These are phyloP conservation scores for Salix brachista DNA, from an alignment of 345 rosid species.

Conservation along the genomic window DNA sequence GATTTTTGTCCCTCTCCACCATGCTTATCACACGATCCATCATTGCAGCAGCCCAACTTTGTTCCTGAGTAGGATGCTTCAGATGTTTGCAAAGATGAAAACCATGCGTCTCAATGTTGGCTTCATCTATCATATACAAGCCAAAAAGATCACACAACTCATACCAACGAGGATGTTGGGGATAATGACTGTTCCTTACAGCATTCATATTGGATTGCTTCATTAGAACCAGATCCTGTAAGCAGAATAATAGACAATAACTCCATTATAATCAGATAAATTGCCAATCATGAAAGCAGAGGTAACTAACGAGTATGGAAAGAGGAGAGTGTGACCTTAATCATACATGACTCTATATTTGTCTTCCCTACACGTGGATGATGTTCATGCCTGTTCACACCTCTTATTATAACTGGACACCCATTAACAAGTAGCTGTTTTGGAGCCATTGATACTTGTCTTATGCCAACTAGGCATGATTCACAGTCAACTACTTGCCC, in stretches of 20 bases:
- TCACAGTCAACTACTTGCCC: slow-evolving; percentile 83
- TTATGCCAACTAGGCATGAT: slow-evolving; percentile 82
- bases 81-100: slow-evolving; percentile 65
- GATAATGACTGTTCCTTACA: slow-evolving; percentile 98
- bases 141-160: slow-evolving; percentile 94
- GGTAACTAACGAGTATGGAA: slow-evolving; percentile 8
- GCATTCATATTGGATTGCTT: slow-evolving; percentile 91
- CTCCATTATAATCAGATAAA: not conserved
- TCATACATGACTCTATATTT: slow-evolving; percentile 93
- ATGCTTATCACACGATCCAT: slow-evolving; percentile 92
- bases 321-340: slow-evolving; percentile 53
- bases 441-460: slow-evolving; percentile 77
- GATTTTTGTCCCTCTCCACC: slow-evolving; percentile 98
- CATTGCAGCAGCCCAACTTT: slow-evolving; percentile 92
- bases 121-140: slow-evolving; percentile 98
- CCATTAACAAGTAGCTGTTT: slow-evolving; percentile 93
- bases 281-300: slow-evolving; percentile 3
- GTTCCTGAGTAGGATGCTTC: slow-evolving; percentile 85
- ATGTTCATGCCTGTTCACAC: slow-evolving; percentile 98
- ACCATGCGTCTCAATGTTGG: slow-evolving; percentile 98
- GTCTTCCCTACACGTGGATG: slow-evolving; percentile 98
- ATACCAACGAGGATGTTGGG: slow-evolving; percentile 98
- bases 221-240: slow-evolving; percentile 89
- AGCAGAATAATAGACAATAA: slow-evolving; percentile 16
- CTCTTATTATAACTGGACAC: slow-evolving; percentile 78